Base-by-base conservation (phyloP, 495 filamentous ascomycete genomes). In the Aspergillus kassunensis region DNA sequence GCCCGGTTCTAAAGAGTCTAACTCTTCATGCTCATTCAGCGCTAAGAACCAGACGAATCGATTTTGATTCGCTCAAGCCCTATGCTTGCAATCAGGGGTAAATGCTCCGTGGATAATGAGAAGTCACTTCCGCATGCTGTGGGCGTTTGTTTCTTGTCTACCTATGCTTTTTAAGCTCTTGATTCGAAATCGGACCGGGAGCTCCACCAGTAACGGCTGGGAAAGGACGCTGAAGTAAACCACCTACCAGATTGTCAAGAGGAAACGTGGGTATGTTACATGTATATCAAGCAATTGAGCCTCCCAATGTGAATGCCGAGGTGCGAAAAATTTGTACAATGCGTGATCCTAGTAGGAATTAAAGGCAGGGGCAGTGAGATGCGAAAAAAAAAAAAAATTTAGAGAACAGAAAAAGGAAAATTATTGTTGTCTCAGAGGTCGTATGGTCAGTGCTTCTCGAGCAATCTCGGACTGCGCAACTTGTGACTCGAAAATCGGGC, bases 21-120 rank as follows among this genome's bases (percentile, higher is more conserved):
- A 31, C 53, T 67, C 59, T 56, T 54, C 64, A 71, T 71, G 57
- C 67, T 68, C 69, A 45, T 39, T 50, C 47, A 54, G 62, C 63
- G 63, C 62, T 55, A 57, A 56, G 56, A 44, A 19, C 30, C 33
- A 16, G 35, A 43, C 35, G 20, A 20, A 33, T 27, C 27, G 24
- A 25, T 31, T 54, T 51, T 23, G n/a, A 33, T 50, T 37, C 36
- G 29, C 45, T 27, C n/a, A n/a, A n/a, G n/a, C n/a, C n/a, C n/a
- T 42, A 49, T 42, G 35, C 37, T 51, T 29, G 42, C 31, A 10
- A 33, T 47, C 41, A 39, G 37, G 12, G 24, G 24, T 45, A 5
- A 34, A 31, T 30, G 30, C 40, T 44, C 16, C 16, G 40, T 44
- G 6, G 40, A 45, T 30, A 40, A 42, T 18, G 29, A 49, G 33